Conservation (phyloP, 805 yeast species). For the Tetrapisispora arboricola region DNA sequence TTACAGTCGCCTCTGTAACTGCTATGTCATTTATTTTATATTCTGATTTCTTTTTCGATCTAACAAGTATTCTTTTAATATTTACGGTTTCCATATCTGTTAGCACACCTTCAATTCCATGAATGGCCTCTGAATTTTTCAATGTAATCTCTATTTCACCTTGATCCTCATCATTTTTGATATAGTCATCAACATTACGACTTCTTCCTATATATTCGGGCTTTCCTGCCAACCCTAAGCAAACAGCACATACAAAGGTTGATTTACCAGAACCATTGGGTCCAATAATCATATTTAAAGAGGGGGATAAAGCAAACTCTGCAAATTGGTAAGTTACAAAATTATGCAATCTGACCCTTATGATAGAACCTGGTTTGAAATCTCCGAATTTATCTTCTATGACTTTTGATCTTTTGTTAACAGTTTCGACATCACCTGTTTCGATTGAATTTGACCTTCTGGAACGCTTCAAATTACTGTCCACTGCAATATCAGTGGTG, state of each 20-base stretch:
- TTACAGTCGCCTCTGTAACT: slow-evolving; percentile 38
- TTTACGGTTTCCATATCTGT: slow-evolving; percentile 22
- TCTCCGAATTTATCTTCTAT: slow-evolving; percentile 10
- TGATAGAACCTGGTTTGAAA: slow-evolving; percentile 38
- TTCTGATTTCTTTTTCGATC: slow-evolving; percentile 35
- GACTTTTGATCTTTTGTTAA: slow-evolving; percentile 11
- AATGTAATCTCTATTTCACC: slow-evolving; percentile 30
- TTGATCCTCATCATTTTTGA: slow-evolving; percentile 49
- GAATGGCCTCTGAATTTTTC: slow-evolving; percentile 21
- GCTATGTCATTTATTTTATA: slow-evolving; percentile 41
- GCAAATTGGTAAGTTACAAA: slow-evolving; percentile 63
- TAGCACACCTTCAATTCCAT: slow-evolving; percentile 18
- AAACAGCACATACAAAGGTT: slow-evolving; percentile 85
- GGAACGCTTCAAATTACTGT: background rate
- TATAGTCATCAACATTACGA: slow-evolving; percentile 50
- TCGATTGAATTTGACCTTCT: background rate
- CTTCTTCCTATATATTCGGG: slow-evolving; percentile 64
- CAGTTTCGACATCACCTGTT: background rate
- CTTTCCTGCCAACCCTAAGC: slow-evolving; percentile 78
- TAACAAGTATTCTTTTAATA: slow-evolving; percentile 36
- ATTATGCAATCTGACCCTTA: slow-evolving; percentile 48
- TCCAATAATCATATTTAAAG: slow-evolving; percentile 84
- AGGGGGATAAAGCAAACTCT: slow-evolving; percentile 70
- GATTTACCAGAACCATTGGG: slow-evolving; percentile 96
- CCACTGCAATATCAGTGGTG: background rate